Evolutionary conservation across 2,329 filamentous ascomycete species (phyloP), one percentile per base, ranked within the genome.

Genomic region (Trichoderma sp.): DNA sequence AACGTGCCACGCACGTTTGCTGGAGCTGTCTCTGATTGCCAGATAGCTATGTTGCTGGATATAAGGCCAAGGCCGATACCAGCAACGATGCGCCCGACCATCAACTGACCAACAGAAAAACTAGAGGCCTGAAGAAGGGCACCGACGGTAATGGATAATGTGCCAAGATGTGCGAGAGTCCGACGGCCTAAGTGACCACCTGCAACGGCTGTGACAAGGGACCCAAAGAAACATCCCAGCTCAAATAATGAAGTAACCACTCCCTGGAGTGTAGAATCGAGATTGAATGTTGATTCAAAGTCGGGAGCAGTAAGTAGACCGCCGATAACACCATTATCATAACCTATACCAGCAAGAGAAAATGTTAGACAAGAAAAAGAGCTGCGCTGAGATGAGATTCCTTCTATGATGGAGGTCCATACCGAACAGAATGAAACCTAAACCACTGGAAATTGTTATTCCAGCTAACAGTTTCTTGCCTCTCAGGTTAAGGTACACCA

Each of bases 31-130:
- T 70, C 82, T 76, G 32, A 75, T 82, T 30, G 80, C 80, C 69
- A 81, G 82, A 7, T 82, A 80, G 36, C 79, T 74, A 3, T 28
- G 13, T 64, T 70, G 23, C 57, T 55, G 3, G 57, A 39, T 23
- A 66, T 66, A 15, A 47, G 11, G 9, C 61, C 34, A n/a, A 58
- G 23, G 12, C 71, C 39, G 8, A 69, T 39, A 6, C 85, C 85
- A 0, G 85, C 82, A 11, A 87, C 79, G 32, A 85, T 81, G 13
- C 85, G 79, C 2, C 82, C 85, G 8, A 85, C 79, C 43, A 85
- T 81, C 71, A 86, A 79, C 68, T 85, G 84, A 1, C 82, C 74
- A 6, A 82, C 80, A n/a, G 77, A 79, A 73, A 80, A 84, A 1
- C 83, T 81, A 0, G 82, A 79, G 3, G 82, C 80, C 75, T 86